phyloP scores from a whole-genome alignment of 768 basidiomycete species.

The Hirschioporus abietinus region DNA sequence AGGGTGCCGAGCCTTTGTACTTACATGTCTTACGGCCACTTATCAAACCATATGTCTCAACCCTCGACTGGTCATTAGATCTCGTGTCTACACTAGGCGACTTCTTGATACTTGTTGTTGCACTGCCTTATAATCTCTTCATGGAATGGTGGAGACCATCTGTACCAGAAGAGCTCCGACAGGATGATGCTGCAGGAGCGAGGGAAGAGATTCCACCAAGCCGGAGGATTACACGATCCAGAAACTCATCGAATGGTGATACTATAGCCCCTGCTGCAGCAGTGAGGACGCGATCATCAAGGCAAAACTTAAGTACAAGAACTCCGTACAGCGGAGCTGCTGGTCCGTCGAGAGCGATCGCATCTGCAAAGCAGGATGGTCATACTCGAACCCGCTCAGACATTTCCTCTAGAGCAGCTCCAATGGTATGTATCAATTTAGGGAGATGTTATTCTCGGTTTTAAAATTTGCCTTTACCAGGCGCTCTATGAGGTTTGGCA shows the following conservation, averaged over 20 bases:
- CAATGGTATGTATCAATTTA: background rate
- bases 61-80: constrained; percentile 63
- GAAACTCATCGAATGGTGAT: background rate
- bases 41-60: constrained; percentile 64
- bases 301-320: background rate
- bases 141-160: constrained; percentile 24
- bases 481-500: constrained; percentile 33
- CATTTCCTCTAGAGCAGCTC: constrained; percentile 8
- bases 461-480: background rate
- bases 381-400: constrained; percentile 9
- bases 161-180: background rate
- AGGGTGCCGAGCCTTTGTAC: constrained; percentile 86
- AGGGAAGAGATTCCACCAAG: constrained; percentile 3
- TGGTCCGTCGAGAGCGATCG: background rate
- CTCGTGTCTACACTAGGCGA: constrained; percentile 60
- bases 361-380: constrained; percentile 4
- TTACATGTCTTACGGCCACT: constrained; percentile 76
- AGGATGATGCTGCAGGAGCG: background rate
- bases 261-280: constrained; percentile 7
- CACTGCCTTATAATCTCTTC: constrained; percentile 34
- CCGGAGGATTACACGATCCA: constrained; percentile 4
- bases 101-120: constrained; percentile 39
- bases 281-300: constrained; percentile 8
- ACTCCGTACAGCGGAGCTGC: background rate
- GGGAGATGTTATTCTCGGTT: background rate